These are phyloP conservation scores for Rhodotorula paludigena DNA, from an alignment of 768 basidiomycete species.

Conservation along the genomic window DNA sequence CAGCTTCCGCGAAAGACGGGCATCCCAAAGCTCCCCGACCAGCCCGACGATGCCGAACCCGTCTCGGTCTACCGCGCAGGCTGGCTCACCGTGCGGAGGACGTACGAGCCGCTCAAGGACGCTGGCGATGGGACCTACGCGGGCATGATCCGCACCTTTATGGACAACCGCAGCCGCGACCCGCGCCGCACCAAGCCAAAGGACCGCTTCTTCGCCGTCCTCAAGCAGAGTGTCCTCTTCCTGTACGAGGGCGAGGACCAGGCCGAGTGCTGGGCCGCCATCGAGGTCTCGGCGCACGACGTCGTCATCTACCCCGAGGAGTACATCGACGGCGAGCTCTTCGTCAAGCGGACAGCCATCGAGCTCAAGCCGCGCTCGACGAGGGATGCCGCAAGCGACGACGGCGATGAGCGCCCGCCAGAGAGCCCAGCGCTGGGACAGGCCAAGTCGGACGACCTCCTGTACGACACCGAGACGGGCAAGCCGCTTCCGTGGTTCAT, in stretches of 20 bases:
- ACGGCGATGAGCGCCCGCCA: slow-evolving; percentile 16
- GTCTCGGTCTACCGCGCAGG: slow-evolving; percentile 50
- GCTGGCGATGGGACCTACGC: slow-evolving; percentile 32
- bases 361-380: slow-evolving; percentile 40
- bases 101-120: slow-evolving; percentile 36
- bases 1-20: slow-evolving; percentile 1
- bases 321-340: slow-evolving; percentile 78
- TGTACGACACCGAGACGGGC: slow-evolving; percentile 51
- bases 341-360: slow-evolving; percentile 82
- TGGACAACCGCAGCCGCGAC: slow-evolving; percentile 55
- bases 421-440: background rate
- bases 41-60: slow-evolving; percentile 37
- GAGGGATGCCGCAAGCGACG: slow-evolving; percentile 41
- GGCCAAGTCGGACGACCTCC: slow-evolving; percentile 16
- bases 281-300: slow-evolving; percentile 74
- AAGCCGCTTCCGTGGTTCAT: slow-evolving; percentile 72
- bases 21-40: background rate
- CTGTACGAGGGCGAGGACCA: slow-evolving; percentile 88
- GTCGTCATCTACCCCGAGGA: slow-evolving; percentile 62
- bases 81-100: slow-evolving; percentile 65
- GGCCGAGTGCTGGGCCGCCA: slow-evolving; percentile 83
- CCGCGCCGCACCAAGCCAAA: slow-evolving; percentile 76
- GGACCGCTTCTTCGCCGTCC: slow-evolving; percentile 85
- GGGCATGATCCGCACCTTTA: slow-evolving; percentile 39
- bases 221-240: slow-evolving; percentile 87